Conservation (phyloP, 192 early-diverging fungal genomes). For the Podila horticola region DNA sequence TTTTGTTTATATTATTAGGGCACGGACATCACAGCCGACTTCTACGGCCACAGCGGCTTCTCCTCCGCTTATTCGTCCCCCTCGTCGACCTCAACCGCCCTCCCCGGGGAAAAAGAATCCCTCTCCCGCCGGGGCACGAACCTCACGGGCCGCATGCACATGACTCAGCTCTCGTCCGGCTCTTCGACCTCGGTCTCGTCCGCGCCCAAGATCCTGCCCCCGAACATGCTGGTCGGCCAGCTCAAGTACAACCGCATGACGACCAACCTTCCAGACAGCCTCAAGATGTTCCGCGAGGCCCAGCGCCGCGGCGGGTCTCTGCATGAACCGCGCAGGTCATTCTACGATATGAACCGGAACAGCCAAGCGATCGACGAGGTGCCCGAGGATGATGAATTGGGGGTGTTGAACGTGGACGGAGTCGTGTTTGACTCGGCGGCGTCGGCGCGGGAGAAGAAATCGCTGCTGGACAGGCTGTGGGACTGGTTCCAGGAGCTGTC, state of each 20-base stretch:
- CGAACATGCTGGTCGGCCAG: background rate
- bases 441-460: background rate
- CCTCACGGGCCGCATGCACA: background rate
- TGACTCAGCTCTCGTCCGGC: background rate
- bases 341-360: background rate
- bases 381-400: background rate
- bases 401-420: background rate
- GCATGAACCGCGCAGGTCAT: background rate
- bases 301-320: background rate
- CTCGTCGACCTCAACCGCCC: background rate
- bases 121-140: background rate
- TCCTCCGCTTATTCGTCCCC: background rate
- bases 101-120: background rate
- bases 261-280: constrained; percentile 6
- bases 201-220: background rate
- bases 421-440: background rate
- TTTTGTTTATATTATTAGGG: background rate
- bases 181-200: background rate
- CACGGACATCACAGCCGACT: background rate
- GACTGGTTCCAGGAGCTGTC: background rate
- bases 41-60: constrained; percentile 3
- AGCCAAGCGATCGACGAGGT: background rate
- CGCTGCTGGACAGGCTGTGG: background rate
- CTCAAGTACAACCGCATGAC: background rate
- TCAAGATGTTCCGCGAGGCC: background rate